Percentiles rank a stretch among this genome's conserved stretches.
These are phyloP conservation scores for Lodderomyces metapsilosis DNA, from an alignment of 1,139 yeast species.

Conservation along the genomic window DNA sequence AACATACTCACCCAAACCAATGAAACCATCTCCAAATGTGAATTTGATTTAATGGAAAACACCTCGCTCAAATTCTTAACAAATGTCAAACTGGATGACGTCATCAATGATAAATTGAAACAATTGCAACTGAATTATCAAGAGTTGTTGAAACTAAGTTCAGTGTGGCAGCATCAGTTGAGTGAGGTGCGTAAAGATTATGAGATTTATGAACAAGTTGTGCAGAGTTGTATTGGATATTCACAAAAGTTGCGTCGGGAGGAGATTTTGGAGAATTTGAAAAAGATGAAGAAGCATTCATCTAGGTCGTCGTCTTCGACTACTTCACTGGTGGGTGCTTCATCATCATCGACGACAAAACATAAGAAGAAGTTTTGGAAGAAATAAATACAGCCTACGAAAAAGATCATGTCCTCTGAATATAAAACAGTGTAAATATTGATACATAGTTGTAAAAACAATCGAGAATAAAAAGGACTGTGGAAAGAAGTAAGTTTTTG, in stretches of 20 bases:
- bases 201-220: conserved; percentile 66
- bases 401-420: too few relatives aligned
- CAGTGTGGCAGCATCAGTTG: conserved; percentile 50
- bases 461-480: too few relatives aligned
- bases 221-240: conserved; percentile 69
- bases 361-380: conserved; percentile 17
- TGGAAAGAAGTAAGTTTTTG: too few relatives aligned
- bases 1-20: conserved; percentile 22
- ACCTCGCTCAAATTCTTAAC: conserved; percentile 28
- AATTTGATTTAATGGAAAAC: conserved; percentile 37
- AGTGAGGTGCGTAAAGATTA: conserved; percentile 49
- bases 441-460: too few relatives aligned
- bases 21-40: conserved; percentile 30
- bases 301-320: conserved; percentile 7
- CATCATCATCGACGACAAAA: conserved; percentile 10
- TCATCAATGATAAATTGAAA: conserved; percentile 26
- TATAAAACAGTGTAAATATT: too few relatives aligned
- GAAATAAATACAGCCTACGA: too few relatives aligned
- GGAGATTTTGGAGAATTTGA: conserved; percentile 42
- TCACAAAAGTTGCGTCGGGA: conserved; percentile 58
- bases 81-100: conserved; percentile 12
- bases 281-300: conserved; percentile 21
- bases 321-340: not conserved
- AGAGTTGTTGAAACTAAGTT: conserved; percentile 34
- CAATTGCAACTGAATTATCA: conserved; percentile 29